Evolutionary conservation across 176 grass and related monocot species (phyloP).

Genomic region (Leersia perrieri): DNA sequence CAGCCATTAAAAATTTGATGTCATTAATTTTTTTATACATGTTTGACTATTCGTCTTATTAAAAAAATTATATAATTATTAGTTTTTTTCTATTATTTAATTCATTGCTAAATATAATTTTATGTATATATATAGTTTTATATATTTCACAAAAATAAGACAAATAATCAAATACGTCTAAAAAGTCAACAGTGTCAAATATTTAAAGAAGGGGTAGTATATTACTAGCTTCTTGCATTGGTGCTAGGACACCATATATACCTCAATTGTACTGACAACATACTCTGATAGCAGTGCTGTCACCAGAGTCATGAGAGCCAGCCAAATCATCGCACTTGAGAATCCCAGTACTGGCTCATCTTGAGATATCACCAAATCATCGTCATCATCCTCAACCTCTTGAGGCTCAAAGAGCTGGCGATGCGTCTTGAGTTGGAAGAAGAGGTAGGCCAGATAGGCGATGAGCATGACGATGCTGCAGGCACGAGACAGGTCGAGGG

Average conservation of each 20-base stretch:
- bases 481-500: conserved; percentile 68
- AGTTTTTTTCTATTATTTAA: too few species aligned
- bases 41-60: too few species aligned
- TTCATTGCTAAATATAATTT: too few species aligned
- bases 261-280: conserved; percentile 92
- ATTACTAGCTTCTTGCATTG: too few species aligned
- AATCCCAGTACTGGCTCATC: conserved; percentile 68
- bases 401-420: conserved; percentile 72
- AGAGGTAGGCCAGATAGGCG: conserved; percentile 71
- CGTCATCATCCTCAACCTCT: conserved; percentile 59
- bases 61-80: too few species aligned
- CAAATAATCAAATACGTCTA: too few species aligned
- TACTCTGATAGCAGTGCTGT: conserved; percentile 76
- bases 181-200: too few species aligned
- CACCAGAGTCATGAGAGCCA: conserved; percentile 69
- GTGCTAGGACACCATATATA: neutral
- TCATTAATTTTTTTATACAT: too few species aligned
- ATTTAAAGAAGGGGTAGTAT: too few species aligned
- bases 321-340: conserved; percentile 68
- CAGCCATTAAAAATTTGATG: too few species aligned
- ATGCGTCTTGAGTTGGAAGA: conserved; percentile 96
- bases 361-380: conserved; percentile 51
- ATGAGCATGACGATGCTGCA: conserved; percentile 88
- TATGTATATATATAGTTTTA: too few species aligned
- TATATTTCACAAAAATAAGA: too few species aligned